phyloP scores from a whole-genome alignment of 345 rosid genomes.

The Bruguiera gymnorhiza region DNA sequence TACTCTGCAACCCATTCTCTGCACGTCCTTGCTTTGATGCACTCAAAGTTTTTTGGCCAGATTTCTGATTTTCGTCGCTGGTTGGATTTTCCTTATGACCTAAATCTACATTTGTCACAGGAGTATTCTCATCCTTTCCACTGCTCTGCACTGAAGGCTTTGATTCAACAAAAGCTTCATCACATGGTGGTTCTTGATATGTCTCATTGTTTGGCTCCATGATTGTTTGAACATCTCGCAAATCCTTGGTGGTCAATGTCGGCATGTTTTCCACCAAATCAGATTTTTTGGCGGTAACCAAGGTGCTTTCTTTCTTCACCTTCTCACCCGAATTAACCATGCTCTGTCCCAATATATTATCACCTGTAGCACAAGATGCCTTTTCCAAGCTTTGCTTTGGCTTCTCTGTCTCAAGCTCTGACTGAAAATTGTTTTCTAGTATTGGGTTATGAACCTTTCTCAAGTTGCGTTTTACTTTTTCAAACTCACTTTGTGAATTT shows the following conservation, averaged over 20 bases:
- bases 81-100: conserved; percentile 42
- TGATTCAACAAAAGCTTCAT: conserved; percentile 35
- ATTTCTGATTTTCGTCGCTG: conserved; percentile 48
- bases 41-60: conserved; percentile 45
- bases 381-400: conserved; percentile 49
- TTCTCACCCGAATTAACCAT: conserved; percentile 30
- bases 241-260: conserved; percentile 17
- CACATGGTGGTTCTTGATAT: conserved; percentile 29
- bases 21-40: conserved; percentile 51
- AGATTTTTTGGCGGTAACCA: conserved; percentile 15
- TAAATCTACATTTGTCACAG: conserved; percentile 40
- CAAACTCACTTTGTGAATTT: conserved; percentile 79
- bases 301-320: conserved; percentile 25
- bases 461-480: conserved; percentile 85
- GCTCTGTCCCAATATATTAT: conserved; percentile 33
- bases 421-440: conserved; percentile 50
- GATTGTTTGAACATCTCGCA: conserved; percentile 31
- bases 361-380: conserved; percentile 29
- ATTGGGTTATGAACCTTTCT: conserved; percentile 81
- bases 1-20: conserved; percentile 62
- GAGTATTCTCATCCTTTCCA: conserved; percentile 39
- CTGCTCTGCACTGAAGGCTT: conserved; percentile 34
- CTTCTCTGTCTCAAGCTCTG: conserved; percentile 54
- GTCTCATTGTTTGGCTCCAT: conserved; percentile 38
- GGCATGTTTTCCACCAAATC: conserved; percentile 28